Base-by-base conservation (phyloP, 371 early-diverging fungal species). In the Lichtheimia corymbifera region DNA sequence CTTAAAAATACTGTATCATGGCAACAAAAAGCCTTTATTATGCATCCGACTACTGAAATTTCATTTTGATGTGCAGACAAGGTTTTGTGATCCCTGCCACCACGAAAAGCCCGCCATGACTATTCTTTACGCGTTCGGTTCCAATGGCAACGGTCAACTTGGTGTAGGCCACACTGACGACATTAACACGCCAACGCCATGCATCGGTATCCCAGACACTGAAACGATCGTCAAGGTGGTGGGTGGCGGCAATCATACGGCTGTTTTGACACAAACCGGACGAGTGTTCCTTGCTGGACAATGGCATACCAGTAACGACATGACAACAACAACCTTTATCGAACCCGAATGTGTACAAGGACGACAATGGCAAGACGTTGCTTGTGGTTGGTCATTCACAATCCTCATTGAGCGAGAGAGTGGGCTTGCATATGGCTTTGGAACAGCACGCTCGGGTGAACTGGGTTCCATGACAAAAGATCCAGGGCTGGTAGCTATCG, bases 171-270 rank as follows among this genome's bases (percentile, higher is more conserved):
- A 83, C 54, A 50, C 43, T 9, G 65, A 73, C 17, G 88, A 88
- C 50, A 54, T 67, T 6, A 54, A 50, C 18, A 55, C 22, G 15
- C 72, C 76, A 2, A 59, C 61, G 17, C 52, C 18, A 11, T 76
- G 79, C 45, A 42, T 67, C 2, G 76, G 71, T 18, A 44, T 74
- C 43, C 76, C 72, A 5, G 47, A 40, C 0, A 28, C 61, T 30
- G 66, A 67, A 24, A 24, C 59, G 5, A 62, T 73, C 12, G 25
- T 57, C 27, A 71, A 79, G 17, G 55, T 80, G 1, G 61, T 65
- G 5, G 86, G 87, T 17, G 91, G 90, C 14, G 85, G 88, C 4
- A 89, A 89, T 56, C 91, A 89, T 59, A 74, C 88, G 0, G 83
- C 82, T 0, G 47, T 85, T 13, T 59, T 87, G 22, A 82, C 83